A percentile compares a stretch with the other conserved stretches of the same genome.
These are phyloP conservation scores for Amaranthus cruentus DNA, from an alignment of 148 eudicot genomes.

Conservation along the genomic window DNA sequence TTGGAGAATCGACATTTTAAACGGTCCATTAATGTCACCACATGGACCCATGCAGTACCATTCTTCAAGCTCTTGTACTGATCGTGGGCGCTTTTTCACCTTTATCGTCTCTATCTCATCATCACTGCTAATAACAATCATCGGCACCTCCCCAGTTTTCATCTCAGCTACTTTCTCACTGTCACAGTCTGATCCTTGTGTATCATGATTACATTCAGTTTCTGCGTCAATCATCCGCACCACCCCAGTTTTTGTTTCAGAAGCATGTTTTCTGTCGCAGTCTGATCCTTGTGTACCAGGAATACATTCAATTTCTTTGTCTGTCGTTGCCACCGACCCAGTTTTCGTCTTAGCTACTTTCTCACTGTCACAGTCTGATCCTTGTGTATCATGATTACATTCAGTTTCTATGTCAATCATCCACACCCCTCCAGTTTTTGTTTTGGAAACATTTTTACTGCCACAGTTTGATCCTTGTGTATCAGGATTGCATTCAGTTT, in stretches of 20 bases:
- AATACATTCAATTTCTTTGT: background rate
- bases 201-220: too few species aligned
- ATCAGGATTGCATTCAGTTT: background rate
- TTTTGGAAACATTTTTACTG: too few species aligned
- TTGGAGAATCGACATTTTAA: slow-evolving; percentile 11
- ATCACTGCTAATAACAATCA: slow-evolving; percentile 19
- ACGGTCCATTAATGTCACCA: slow-evolving; percentile 26
- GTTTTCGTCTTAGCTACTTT: background rate
- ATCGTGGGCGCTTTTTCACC: too few species aligned
- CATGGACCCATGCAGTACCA: slow-evolving; percentile 32
- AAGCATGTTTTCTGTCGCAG: too few species aligned
- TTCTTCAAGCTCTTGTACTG: slow-evolving; percentile 7
- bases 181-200: background rate
- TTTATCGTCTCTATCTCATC: background rate
- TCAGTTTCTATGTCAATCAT: background rate
- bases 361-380: background rate
- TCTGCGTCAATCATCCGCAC: too few species aligned
- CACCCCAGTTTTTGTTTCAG: background rate
- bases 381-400: background rate
- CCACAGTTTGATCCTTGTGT: background rate
- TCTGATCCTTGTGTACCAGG: background rate
- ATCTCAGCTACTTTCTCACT: background rate
- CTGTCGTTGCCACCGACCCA: background rate
- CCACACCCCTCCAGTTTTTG: too few species aligned
- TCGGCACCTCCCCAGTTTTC: background rate